phyloP scores from a whole-genome alignment of 2,329 filamentous ascomycete species.

The Colletotrichum tropicale region DNA sequence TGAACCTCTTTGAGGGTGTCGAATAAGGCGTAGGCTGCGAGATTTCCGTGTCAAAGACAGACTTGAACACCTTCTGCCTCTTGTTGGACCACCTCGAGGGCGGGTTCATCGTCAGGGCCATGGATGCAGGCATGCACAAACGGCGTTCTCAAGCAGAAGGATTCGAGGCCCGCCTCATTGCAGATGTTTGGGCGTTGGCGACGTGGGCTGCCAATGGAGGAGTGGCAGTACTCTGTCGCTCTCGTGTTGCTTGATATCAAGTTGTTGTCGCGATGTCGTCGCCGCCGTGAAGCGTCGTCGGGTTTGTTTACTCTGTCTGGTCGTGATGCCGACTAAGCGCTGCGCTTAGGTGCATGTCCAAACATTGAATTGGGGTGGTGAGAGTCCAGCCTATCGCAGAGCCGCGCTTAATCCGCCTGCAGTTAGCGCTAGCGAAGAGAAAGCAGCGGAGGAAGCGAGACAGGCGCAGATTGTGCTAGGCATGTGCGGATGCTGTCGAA shows the following conservation, averaged over 20 bases:
- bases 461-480: background rate
- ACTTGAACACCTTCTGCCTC: conserved; percentile 56
- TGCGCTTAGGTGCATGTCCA: conserved; percentile 15
- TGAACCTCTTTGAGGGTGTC: conserved; percentile 40
- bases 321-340: conserved; percentile 17
- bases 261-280: background rate
- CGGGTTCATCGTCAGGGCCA: conserved; percentile 7
- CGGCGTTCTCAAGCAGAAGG: conserved; percentile 8
- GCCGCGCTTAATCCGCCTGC: conserved; percentile 14
- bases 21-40: conserved; percentile 53
- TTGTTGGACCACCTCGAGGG: conserved; percentile 16
- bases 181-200: background rate
- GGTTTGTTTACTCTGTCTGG: conserved; percentile 19
- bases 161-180: conserved; percentile 9
- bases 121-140: background rate
- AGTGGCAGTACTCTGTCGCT: background rate
- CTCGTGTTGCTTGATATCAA: background rate
- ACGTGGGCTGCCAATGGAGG: background rate
- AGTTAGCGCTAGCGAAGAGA: background rate
- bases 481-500: background rate
- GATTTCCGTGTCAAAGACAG: conserved; percentile 59
- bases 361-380: background rate
- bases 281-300: background rate
- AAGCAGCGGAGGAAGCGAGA: conserved; percentile 2
- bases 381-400: conserved; percentile 4